Base-by-base conservation (phyloP, 306 rosid species). In the Inga laurina region DNA sequence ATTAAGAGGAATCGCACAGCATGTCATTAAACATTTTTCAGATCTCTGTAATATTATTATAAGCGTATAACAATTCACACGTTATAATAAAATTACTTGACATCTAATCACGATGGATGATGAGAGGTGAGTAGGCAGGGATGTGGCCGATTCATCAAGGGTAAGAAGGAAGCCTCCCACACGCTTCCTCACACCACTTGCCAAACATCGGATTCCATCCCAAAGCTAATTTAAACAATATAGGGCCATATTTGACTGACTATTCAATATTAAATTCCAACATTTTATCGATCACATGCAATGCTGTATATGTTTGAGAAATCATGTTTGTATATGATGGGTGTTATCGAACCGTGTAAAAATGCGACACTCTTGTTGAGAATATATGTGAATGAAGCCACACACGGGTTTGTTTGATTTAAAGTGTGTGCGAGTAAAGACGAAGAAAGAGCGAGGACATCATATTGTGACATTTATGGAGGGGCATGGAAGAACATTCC, bases 401-500 rank as follows among this genome's bases (percentile, higher is more conserved):
- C 8, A 56, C 30, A 21, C 3, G 30, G 10, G 64, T 56, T 56
- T 56, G 3, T 21, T 56, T 21, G n/a, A 21, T 56, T 56, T 19
- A 54, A 54, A 18, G 21, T 19, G 24, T 1, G 21, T 54, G 61
- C 2, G 8, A 19, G 61, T 54, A 19, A 7, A 21, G 64, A n/a
- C 64, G 11, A 57, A 57, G 59, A 5, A 15, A 51, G n/a, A 52
- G 59, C 7, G 59, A 18, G 64, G 12, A 10, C 12, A n/a, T 4
- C 1, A 8, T 8, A 3, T 3, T 2, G 21, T 8, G 10, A 10
- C 5, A n/a, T 57, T 59, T n/a, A 59, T 59, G 24, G 12, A 59
- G 59, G 76, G 77, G 85, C 72, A 80, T 86, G 89, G 89, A 80
- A 80, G 87, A 86, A 83, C 89, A 86, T 86, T 86, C 86, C 77